A percentile compares a stretch with the other conserved stretches of the same genome.
Conservation (phyloP, 2,329 filamentous ascomycete genomes). For the Metarhizium humberi region DNA sequence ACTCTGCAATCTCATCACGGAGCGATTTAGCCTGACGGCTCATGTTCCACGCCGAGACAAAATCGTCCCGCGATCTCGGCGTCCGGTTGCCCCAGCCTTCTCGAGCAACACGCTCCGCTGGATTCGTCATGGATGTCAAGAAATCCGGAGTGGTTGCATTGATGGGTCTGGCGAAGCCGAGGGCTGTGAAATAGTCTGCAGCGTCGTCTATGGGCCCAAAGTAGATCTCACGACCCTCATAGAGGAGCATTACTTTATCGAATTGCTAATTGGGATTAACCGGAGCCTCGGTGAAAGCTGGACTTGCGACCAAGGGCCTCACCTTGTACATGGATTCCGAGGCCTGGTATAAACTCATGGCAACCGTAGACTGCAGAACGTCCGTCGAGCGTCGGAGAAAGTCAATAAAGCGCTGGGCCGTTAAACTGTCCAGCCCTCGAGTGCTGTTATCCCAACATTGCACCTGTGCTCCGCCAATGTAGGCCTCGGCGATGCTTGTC, state of each 20-base stretch:
- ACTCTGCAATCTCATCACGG: neutral
- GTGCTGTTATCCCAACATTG: slow-evolving; percentile 19
- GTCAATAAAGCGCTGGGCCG: slow-evolving; percentile 14
- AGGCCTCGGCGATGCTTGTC: slow-evolving; percentile 65
- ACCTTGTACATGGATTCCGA: slow-evolving; percentile 17
- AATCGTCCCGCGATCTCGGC: neutral
- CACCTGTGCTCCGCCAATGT: neutral
- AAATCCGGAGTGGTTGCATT: slow-evolving; percentile 62
- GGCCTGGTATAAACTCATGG: neutral
- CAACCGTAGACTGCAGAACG: too few species aligned
- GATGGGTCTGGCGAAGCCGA: slow-evolving; percentile 47
- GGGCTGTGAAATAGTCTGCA: slow-evolving; percentile 16
- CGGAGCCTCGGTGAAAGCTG: too few species aligned
- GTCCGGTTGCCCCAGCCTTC: neutral
- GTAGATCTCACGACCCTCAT: slow-evolving; percentile 50
- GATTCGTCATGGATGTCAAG: slow-evolving; percentile 43
- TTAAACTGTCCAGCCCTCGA: slow-evolving; percentile 14
- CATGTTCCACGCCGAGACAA: neutral
- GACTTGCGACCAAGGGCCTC: too few species aligned
- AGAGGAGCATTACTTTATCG: slow-evolving; percentile 59
- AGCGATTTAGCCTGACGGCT: slow-evolving; percentile 6
- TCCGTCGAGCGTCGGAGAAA: too few species aligned
- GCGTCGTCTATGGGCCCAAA: slow-evolving; percentile 7
- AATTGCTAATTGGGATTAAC: slow-evolving; percentile 35
- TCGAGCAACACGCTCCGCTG: slow-evolving; percentile 21